Evolutionary conservation across 805 yeast genomes (phyloP), one percentile per base, ranked within the genome.

Genomic region (Metschnikowia reukaufii): DNA sequence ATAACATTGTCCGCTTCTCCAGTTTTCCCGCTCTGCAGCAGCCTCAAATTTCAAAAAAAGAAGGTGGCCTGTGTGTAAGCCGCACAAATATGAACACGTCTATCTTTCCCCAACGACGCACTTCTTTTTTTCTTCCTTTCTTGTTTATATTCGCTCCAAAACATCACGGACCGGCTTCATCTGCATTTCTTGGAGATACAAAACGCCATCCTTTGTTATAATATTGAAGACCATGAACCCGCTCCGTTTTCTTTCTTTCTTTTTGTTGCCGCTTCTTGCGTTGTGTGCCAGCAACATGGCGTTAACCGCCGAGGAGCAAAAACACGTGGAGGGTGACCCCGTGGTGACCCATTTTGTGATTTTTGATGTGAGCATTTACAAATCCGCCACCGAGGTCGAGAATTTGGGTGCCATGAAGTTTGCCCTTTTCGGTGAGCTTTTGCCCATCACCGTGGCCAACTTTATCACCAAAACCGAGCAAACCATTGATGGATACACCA

Each of bases 291-390:
- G 42, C 12, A 42, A 36, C 29, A 18, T 31, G n/a, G 41, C 44
- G 13, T 47, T 50, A 20, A 41, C 60, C 13, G 32, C 49, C 4
- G 57, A 55, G n/a, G 65, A 65, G 42, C 47, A 58, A 32, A 46
- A 44, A 37, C 48, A 48, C 33, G 45, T 66, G 13, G 36, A 49
- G 16, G 63, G 60, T n/a, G 84, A 81, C 51, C 84, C 84, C 0
- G 59, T 66, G 13, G 59, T 75, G 36, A 78, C 82, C 1, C 80
- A 79, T 56, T 62, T 64, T 31, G 77, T 80, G 3, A 52, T 55
- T 13, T 67, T 80, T 47, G 67, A 68, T 40, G 61, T 80, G 27
- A 44, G 64, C 21, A 70, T 69, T 29, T 66, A 57, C 5, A 44
- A 48, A 4, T 53, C 55, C 8, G 48, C 44, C 12, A 57, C 45